These are phyloP conservation scores for Talaromyces marneffei DNA, from an alignment of 2,329 filamentous ascomycete species.

Conservation along the genomic window DNA sequence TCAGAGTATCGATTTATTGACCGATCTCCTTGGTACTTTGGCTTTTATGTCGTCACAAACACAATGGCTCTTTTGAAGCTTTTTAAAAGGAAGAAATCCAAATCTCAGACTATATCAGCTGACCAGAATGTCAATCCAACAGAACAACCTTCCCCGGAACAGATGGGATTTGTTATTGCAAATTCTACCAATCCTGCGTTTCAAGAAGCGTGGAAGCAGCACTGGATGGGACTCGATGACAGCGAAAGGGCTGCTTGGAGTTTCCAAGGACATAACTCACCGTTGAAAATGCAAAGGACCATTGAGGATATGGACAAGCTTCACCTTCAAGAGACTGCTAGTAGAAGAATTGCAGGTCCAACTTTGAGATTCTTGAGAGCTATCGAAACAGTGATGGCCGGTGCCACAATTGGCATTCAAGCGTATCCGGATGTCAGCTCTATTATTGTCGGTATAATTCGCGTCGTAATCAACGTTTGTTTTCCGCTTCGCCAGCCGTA, in stretches of 20 bases:
- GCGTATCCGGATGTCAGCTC: conserved; percentile 11
- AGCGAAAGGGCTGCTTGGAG: conserved; percentile 12
- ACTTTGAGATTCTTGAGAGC: conserved; percentile 1
- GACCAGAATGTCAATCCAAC: background rate
- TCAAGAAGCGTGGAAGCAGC: conserved; percentile 13
- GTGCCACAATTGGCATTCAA: conserved; percentile 7
- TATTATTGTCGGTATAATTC: conserved; percentile 10
- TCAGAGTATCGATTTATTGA: background rate
- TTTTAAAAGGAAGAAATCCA: background rate
- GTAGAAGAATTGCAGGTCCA: conserved; percentile 3
- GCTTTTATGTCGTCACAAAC: background rate
- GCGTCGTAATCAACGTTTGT: conserved; percentile 13
- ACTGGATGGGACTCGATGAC: conserved; percentile 7
- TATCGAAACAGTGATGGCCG: conserved; percentile 11
- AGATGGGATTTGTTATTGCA: background rate
- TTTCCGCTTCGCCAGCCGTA: background rate
- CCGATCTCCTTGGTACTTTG: background rate
- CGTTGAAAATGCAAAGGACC: background rate
- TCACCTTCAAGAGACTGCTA: background rate
- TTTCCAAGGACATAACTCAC: background rate
- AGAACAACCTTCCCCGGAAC: background rate
- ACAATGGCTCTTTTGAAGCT: background rate
- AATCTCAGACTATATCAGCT: background rate
- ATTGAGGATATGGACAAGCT: conserved; percentile 5
- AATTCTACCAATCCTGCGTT: conserved; percentile 9